Evolutionary conservation across 441 rosid genomes (phyloP), one percentile per base, ranked within the genome.

Genomic region (Gossypium schwendimanii): DNA sequence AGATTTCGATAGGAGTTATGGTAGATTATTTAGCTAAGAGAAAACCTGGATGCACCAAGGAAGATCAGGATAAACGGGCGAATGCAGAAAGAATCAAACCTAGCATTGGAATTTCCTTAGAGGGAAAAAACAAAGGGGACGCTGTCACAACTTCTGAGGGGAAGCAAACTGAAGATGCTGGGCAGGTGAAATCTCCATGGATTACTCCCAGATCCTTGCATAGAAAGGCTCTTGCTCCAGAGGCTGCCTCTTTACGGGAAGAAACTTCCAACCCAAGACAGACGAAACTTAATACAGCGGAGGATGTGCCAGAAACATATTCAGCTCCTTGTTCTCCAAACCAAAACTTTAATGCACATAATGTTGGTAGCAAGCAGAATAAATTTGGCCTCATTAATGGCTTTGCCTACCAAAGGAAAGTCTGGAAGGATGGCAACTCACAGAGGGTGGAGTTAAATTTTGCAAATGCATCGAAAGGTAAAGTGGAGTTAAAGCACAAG

Each of bases 1-100:
- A 93, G 87, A 84, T 90, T 31, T 91, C 96, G 47, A 85, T 93
- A 47, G 98, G 98, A 80, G 84, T 91, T 74, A 69, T 79, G 78
- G 79, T 76, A 12, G 92, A 85, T 77, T 78, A 93, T 72, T 75
- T 44, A 33, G 78, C 78, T 17, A 84, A 77, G 79, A 83, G 78
- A 81, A 80, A 81, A 69, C 70, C 49, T 57, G 82, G 49, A 80
- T 54, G 75, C 44, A 72, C 73, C 50, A 79, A 79, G 75, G 79
- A 54, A 79, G 79, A 73, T 68, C 75, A 66, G 54, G 73, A 47
- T 83, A 78, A 69, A 63, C 53, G 61, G 61, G 74, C 80, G 21
- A 71, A 75, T 31, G 66, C 70, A 54, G 83, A 84, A 53, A 81
- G 65, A 75, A 50, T 61, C 58, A 83, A 79, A 71, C 73, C 85